phyloP scores from a whole-genome alignment of 495 filamentous ascomycete genomes.

The Penicillium soppii region DNA sequence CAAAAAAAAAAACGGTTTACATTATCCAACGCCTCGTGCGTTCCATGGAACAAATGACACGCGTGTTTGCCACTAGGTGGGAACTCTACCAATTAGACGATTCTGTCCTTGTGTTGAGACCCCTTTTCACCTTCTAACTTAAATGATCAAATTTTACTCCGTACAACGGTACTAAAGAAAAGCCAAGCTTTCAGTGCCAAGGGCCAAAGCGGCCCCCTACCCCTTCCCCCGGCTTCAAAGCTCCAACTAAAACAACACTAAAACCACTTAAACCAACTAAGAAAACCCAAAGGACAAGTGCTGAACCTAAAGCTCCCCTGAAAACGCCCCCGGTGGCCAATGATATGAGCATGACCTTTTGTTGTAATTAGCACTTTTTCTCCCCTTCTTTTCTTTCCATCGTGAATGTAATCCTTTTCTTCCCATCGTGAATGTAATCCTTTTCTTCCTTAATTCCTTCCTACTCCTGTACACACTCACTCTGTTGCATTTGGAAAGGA shows the following conservation, averaged over 20 bases:
- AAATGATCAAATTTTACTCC: too few relatives aligned
- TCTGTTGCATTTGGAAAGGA: too few relatives aligned
- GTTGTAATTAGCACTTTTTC: slow-evolving; percentile 1
- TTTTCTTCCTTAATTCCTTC: background rate
- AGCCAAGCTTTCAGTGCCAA: slow-evolving; percentile 18
- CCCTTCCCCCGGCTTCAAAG: background rate
- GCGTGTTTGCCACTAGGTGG: background rate
- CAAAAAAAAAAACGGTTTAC: too few relatives aligned
- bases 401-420: background rate
- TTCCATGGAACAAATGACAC: slow-evolving; percentile 18
- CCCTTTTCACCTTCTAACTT: too few relatives aligned
- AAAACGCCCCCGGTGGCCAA: slow-evolving; percentile 16
- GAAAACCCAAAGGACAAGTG: background rate
- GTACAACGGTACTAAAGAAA: too few relatives aligned
- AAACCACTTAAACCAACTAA: slow-evolving; percentile 3
- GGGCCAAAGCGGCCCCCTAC: slow-evolving; percentile 3
- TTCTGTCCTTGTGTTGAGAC: background rate
- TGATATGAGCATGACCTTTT: slow-evolving; percentile 16
- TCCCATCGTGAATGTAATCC: background rate
- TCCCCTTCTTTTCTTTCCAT: background rate
- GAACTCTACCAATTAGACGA: background rate
- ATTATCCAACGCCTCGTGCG: slow-evolving; percentile 19
- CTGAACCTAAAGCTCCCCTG: slow-evolving; percentile 2
- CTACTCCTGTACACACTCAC: background rate
- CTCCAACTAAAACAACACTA: too few relatives aligned